Percentiles rank a stretch among this genome's conserved stretches.
phyloP scores from a whole-genome alignment of 1,284 basidiomycete genomes.

The Malassezia psittaci region DNA sequence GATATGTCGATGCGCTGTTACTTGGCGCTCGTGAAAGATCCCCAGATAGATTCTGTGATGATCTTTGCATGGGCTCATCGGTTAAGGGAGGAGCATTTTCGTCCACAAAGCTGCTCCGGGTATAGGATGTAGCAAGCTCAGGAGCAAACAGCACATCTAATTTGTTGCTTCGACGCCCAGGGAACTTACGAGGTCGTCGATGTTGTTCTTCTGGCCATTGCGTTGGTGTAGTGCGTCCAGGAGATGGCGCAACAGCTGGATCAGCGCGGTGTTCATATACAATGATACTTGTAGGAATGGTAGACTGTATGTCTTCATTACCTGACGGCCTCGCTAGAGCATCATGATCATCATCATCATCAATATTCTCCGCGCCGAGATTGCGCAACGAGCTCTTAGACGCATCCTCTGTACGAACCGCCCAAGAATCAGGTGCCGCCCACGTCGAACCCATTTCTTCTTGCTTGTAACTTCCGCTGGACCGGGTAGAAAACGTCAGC shows the following conservation, averaged over 20 bases:
- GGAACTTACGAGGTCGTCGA: conserved; percentile 5
- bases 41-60: background rate
- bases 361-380: conserved; percentile 29
- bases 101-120: background rate
- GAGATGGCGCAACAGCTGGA: conserved; percentile 13
- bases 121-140: background rate
- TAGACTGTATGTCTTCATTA: too few relatives aligned
- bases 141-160: conserved; percentile 5
- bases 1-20: background rate
- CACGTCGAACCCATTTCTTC: conserved; percentile 25
- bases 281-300: conserved; percentile 1
- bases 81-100: background rate
- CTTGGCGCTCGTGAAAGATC: background rate
- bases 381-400: conserved; percentile 28
- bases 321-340: background rate
- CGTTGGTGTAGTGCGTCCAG: background rate
- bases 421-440: conserved; percentile 47
- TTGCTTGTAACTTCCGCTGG: too few relatives aligned
- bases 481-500: too few relatives aligned
- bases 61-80: background rate
- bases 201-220: background rate
- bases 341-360: conserved; percentile 15
- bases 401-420: conserved; percentile 33
- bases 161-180: background rate
- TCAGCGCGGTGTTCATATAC: conserved; percentile 8